Evolutionary conservation across 345 rosid species (phyloP), one percentile per base, ranked within the genome.

Genomic region (Iberis pinnata): DNA sequence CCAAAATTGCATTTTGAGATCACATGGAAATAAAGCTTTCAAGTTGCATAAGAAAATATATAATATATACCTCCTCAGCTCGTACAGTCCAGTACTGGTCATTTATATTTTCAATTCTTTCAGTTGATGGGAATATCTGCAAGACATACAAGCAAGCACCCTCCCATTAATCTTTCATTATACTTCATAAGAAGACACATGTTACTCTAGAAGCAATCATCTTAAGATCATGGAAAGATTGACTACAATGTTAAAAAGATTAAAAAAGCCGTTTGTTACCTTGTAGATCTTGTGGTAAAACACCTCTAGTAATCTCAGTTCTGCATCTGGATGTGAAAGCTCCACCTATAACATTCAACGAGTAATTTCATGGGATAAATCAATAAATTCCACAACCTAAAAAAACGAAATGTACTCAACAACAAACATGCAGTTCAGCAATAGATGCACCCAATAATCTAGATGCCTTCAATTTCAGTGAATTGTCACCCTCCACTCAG

Each of bases 11-110:
- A 40, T 31, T 39, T 33, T 45, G 16, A 12, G 31, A 48, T 19
- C 54, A 25, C 27, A 58, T 17, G 31, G 32, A 41, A 35, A n/a
- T 42, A 2, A 27, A 27, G 32, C 32, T 27, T n/a, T n/a, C n/a
- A n/a, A n/a, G n/a, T n/a, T n/a, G n/a, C n/a, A n/a, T n/a, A n/a
- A n/a, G n/a, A n/a, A n/a, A n/a, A n/a, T n/a, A n/a, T n/a, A n/a
- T n/a, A n/a, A n/a, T n/a, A 65, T 68, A 62, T 43, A 78, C 99
- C 95, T 93, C 99, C 75, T 93, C 99, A 53, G 95, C 99, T 51
- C 95, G 82, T 51, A 88, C 62, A 44, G 95, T 88, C 99, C 95
- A 88, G 78, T 81, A 88, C 50, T 86, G 95, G 70, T 93, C 94
- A 79, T 86, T 88, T 61, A 93, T 88, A 53, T 80, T 83, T 75